Percentiles rank a stretch among this genome's conserved stretches.
Evolutionary conservation across 2,329 filamentous ascomycete species (phyloP).

Genomic region (Anthostomella pinea): DNA sequence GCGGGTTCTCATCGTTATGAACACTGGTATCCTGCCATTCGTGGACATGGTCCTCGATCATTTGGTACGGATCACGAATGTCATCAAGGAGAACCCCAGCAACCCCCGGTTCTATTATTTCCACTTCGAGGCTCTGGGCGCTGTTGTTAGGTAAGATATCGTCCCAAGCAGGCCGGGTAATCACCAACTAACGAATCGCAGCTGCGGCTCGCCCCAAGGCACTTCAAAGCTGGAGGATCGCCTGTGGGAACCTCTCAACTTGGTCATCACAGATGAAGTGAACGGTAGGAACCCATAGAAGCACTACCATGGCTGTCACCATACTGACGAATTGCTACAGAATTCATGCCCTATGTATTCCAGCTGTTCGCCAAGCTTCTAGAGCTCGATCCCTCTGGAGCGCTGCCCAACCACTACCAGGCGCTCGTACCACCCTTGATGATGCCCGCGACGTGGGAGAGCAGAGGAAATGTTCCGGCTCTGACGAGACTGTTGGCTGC

Average conservation of each 20-base stretch:
- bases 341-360: slow-evolving; percentile 96
- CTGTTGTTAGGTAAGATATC: slow-evolving; percentile 64
- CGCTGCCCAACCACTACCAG: slow-evolving; percentile 78
- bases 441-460: slow-evolving; percentile 83
- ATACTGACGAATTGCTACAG: slow-evolving; percentile 44
- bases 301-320: not conserved
- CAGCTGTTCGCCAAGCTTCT: slow-evolving; percentile 90
- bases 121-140: slow-evolving; percentile 91
- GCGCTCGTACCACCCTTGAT: slow-evolving; percentile 75
- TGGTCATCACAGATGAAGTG: slow-evolving; percentile 76
- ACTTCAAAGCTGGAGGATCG: slow-evolving; percentile 73
- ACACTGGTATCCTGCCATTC: slow-evolving; percentile 72
- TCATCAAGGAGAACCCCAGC: slow-evolving; percentile 92
- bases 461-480: slow-evolving; percentile 87
- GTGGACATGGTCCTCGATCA: slow-evolving; percentile 78
- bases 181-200: slow-evolving; percentile 19
- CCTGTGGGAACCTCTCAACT: slow-evolving; percentile 80
- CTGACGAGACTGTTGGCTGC: slow-evolving; percentile 80
- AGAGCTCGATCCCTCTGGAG: slow-evolving; percentile 77
- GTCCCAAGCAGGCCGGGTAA: too few species aligned
- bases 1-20: slow-evolving; percentile 92
- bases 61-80: slow-evolving; percentile 82
- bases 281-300: slow-evolving; percentile 52
- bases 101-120: slow-evolving; percentile 99
- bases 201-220: slow-evolving; percentile 64